Percentiles rank a stretch among this genome's conserved stretches.
Evolutionary conservation across 2,329 filamentous ascomycete species (phyloP).

Genomic region (Fusarium illudens): DNA sequence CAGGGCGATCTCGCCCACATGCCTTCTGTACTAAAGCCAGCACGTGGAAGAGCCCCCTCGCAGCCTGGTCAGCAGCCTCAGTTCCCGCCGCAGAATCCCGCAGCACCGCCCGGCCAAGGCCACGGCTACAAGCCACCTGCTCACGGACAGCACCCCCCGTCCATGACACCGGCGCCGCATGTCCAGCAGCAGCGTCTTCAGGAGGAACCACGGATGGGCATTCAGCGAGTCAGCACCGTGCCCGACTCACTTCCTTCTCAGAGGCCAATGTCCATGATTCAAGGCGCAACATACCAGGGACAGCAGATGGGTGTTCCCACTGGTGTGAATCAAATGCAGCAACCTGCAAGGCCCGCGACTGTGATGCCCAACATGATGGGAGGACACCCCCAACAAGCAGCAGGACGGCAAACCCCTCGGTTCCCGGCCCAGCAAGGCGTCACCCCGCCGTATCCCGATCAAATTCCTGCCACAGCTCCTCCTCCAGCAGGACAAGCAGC

Average conservation of each 20-base stretch:
- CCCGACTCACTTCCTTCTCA: conserved; percentile 35
- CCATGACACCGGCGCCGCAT: conserved; percentile 39
- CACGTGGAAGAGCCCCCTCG: conserved; percentile 28
- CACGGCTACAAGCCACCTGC: conserved; percentile 36
- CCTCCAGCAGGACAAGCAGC: conserved; percentile 28
- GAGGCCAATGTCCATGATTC: conserved; percentile 20
- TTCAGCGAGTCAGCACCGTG: conserved; percentile 37
- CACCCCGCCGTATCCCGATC: conserved; percentile 27
- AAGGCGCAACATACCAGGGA: conserved; percentile 7
- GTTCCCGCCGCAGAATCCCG: background rate
- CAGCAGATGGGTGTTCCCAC: background rate
- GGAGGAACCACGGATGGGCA: conserved; percentile 31
- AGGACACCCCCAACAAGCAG: conserved; percentile 3
- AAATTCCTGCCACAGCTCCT: conserved; percentile 25
- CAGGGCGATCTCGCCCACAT: conserved; percentile 26
- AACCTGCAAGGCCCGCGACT: conserved; percentile 30
- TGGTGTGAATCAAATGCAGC: conserved; percentile 10
- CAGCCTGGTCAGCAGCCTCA: conserved; percentile 21
- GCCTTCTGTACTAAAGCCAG: conserved; percentile 39
- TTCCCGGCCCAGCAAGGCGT: conserved; percentile 5
- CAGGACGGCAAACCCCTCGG: background rate
- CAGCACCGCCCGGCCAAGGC: conserved; percentile 4
- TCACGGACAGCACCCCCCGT: conserved; percentile 35
- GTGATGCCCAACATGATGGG: conserved; percentile 36
- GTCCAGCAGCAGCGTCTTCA: conserved; percentile 24